phyloP scores from a whole-genome alignment of 208 protist genomes.

The Wallacemonas sp. region DNA sequence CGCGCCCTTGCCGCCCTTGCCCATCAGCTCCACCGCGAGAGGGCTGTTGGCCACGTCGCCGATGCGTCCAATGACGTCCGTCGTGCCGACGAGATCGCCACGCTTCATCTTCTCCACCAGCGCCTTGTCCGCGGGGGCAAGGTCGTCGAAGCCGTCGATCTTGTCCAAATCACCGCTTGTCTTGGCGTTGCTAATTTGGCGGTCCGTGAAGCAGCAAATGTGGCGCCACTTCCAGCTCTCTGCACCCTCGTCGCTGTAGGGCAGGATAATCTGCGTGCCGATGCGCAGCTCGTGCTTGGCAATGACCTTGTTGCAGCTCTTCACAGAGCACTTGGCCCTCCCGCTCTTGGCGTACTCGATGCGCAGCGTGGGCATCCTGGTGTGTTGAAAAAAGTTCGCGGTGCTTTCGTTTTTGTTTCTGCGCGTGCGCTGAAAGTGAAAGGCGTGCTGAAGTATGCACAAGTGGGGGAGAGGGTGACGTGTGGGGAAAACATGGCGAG shows the following conservation, averaged over 20 bases:
- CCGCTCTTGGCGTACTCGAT: conserved; percentile 84
- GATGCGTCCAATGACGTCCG: conserved; percentile 54
- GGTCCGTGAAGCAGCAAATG: conserved; percentile 84
- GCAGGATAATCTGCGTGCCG: conserved; percentile 61
- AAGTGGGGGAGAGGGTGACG: too few species aligned
- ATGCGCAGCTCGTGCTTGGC: conserved; percentile 82
- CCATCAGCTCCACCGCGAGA: conserved; percentile 26
- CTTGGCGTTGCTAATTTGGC: conserved; percentile 69
- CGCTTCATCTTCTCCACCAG: conserved; percentile 66
- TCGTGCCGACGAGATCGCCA: conserved; percentile 53
- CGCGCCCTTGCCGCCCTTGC: conserved; percentile 22
- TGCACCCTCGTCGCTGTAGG: conserved; percentile 38
- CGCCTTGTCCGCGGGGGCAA: conserved; percentile 53
- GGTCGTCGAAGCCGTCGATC: conserved; percentile 65
- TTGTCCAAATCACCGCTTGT: conserved; percentile 52
- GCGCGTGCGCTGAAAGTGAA: too few species aligned
- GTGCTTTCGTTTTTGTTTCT: neutral
- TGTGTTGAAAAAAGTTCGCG: too few species aligned
- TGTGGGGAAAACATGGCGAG: too few species aligned
- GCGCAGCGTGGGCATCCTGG: conserved; percentile 58
- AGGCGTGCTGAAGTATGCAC: too few species aligned
- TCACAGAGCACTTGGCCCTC: conserved; percentile 57
- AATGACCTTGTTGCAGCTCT: conserved; percentile 58
- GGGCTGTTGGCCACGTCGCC: conserved; percentile 69
- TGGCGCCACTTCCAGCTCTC: conserved; percentile 81